Evolutionary conservation across 352 stramenopile species (phyloP).

Genomic region (Phytophthora podocarpi): DNA sequence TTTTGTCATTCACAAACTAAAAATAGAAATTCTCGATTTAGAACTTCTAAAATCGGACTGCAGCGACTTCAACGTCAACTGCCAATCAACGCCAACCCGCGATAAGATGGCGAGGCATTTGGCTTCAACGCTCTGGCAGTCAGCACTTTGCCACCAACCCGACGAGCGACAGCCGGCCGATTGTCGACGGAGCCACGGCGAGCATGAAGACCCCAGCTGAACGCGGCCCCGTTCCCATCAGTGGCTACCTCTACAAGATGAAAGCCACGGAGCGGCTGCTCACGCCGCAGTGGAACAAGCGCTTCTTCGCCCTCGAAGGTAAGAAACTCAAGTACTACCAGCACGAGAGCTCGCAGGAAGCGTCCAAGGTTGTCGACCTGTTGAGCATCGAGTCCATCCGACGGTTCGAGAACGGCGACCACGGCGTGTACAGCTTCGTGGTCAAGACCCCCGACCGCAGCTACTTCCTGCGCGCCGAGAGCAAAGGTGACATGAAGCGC

Average conservation of each 20-base stretch:
- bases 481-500: slow-evolving; percentile 89
- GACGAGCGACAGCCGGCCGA: background rate
- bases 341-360: slow-evolving; percentile 56
- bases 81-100: slow-evolving; percentile 16
- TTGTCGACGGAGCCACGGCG: slow-evolving; percentile 7
- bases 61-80: slow-evolving; percentile 21
- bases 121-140: background rate
- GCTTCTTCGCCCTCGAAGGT: slow-evolving; percentile 81
- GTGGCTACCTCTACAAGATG: slow-evolving; percentile 87
- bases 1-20: background rate
- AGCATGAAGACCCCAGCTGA: slow-evolving; percentile 61
- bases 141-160: slow-evolving; percentile 11
- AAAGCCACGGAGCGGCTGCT: slow-evolving; percentile 74
- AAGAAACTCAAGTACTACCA: slow-evolving; percentile 83
- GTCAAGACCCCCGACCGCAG: slow-evolving; percentile 76
- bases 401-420: slow-evolving; percentile 83
- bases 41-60: slow-evolving; percentile 11
- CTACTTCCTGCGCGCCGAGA: slow-evolving; percentile 83
- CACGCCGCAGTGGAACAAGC: slow-evolving; percentile 81
- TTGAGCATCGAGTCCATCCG: slow-evolving; percentile 79
- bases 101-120: slow-evolving; percentile 21
- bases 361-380: slow-evolving; percentile 78
- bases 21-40: slow-evolving; percentile 25
- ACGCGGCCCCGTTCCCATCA: slow-evolving; percentile 73
- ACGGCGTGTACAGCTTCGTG: slow-evolving; percentile 81